Evolutionary conservation across 805 yeast genomes (phyloP), one percentile per base, ranked within the genome.

Genomic region (Wickerhamomyces subpelliculosus): DNA sequence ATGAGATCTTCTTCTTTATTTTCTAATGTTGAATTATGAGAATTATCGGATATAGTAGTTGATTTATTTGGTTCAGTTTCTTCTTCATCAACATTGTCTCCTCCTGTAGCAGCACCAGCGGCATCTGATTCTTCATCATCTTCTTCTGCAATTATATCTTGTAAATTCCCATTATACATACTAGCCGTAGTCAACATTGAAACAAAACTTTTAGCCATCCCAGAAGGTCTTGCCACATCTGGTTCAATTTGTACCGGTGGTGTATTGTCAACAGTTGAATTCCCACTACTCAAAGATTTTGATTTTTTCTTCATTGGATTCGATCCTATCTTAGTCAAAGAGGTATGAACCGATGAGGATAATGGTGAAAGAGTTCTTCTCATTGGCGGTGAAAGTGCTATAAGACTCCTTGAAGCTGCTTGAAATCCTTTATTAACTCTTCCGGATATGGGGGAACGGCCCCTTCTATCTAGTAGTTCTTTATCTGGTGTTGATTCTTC

Each of bases 161-260:
- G 75, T 68, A 52, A 35, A 32, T 44, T 47, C 10, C 56, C 56
- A 14, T 40, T 46, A 49, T 70, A 73, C 41, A 73, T 67, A 44
- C 78, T 72, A 0, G 82, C 78, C 0, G 81, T 70, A 0, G 83
- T 74, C 39, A 78, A 59, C 36, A 75, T 51, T 0, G 75, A 72
- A 3, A 73, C 78, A 46, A 78, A 67, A 31, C 78, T 72, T 46
- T 66, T 67, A 14, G 77, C 72, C 56, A 71, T 68, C 31, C 65
- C 68, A 12, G 64, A 62, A 1, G 68, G 62, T 21, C 51, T 53
- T 2, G 64, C 68, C 14, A 60, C 54, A 37, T 61, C 63, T 11
- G 41, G 52, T 1, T 47, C 62, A 11, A n/a, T n/a, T n/a, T n/a
- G n/a, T n/a, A n/a, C n/a, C n/a, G n/a, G n/a, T n/a, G n/a, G n/a